Evolutionary conservation across 306 rosid genomes (phyloP).

Genomic region (Corylus avellana): DNA sequence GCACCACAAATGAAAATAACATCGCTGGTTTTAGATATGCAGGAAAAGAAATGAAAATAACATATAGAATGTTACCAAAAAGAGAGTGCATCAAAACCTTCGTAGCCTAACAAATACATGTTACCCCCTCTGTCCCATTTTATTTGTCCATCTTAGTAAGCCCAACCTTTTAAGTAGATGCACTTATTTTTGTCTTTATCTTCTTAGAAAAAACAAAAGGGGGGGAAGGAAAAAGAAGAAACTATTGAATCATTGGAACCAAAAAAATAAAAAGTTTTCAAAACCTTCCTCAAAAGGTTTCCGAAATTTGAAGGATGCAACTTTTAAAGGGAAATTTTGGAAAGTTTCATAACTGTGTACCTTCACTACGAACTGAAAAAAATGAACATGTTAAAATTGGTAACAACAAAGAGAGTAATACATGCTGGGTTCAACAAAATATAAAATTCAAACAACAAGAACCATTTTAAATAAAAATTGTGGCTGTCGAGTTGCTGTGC

Average conservation of each 20-base stretch:
- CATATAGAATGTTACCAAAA: background rate
- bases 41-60: background rate
- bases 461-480: background rate
- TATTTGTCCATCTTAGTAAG: background rate
- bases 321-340: no score
- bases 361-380: no score
- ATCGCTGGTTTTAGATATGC: background rate
- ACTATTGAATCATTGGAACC: background rate
- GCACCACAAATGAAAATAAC: conserved; percentile 6
- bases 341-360: no score
- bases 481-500: background rate
- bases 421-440: background rate
- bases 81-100: background rate
- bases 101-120: background rate
- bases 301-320: no score
- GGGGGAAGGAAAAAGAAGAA: background rate
- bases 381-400: no score
- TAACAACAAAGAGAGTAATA: no score
- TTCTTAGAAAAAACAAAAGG: no score
- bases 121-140: background rate
- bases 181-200: no score
- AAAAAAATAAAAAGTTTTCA: no score
- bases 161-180: background rate
- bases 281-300: no score
- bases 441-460: background rate